phyloP scores from a whole-genome alignment of 306 rosid genomes.

The Alnus rubra region DNA sequence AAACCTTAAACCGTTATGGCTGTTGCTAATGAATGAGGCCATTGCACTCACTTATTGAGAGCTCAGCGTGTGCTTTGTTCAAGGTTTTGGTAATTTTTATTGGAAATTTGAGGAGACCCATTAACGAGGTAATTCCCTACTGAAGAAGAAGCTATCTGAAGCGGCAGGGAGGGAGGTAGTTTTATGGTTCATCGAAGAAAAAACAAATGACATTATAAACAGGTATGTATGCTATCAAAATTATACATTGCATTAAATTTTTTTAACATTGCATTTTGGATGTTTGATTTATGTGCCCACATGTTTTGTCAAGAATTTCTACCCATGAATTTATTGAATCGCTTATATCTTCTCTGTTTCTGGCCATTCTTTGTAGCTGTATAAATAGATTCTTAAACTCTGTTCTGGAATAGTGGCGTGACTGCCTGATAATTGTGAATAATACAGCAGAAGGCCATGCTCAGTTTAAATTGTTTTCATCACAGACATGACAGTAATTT shows the following conservation, averaged over 20 bases:
- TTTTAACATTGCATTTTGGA: neutral
- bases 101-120: slow-evolving; percentile 87
- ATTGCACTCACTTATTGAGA: too few relatives aligned
- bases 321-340: neutral
- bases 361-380: neutral
- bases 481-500: neutral
- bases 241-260: neutral
- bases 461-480: neutral
- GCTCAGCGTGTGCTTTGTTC: too few relatives aligned
- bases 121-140: slow-evolving; percentile 83
- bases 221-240: slow-evolving; percentile 43
- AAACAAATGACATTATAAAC: slow-evolving; percentile 75
- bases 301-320: neutral
- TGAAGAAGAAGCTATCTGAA: slow-evolving; percentile 83
- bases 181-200: slow-evolving; percentile 90
- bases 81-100: slow-evolving; percentile 43
- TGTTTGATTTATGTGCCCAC: neutral
- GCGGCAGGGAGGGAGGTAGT: slow-evolving; percentile 81
- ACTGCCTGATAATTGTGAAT: neutral
- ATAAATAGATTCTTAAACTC: neutral
- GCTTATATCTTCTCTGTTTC: neutral
- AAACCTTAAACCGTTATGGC: too few relatives aligned
- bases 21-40: too few relatives aligned
- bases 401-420: neutral
- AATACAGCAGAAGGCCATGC: too few relatives aligned